Base-by-base conservation (phyloP, 306 rosid species). In the Lathyrus sativus region DNA sequence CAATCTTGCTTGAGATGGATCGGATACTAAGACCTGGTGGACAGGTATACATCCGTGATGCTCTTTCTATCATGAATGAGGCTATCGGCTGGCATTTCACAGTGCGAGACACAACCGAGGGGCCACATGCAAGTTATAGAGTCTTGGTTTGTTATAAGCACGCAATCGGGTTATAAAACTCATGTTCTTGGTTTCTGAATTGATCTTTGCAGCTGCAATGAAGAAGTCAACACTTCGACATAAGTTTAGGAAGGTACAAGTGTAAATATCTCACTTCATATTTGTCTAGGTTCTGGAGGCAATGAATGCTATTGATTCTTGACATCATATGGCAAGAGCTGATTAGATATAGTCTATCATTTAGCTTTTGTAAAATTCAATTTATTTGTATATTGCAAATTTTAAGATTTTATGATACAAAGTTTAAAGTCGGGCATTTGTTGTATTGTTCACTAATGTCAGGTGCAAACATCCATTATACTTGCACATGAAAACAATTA, bases 1-100 rank as follows among this genome's bases (percentile, higher is more conserved):
- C 90, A 72, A 93, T 90, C 63, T 90, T 93, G 96, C 89, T 90
- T 10, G 98, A 93, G 86, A 90, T 93, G 98, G 98, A 93, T 79
- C 80, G 97, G 58, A 90, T 90, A 15, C 79, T 90, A 13, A 85
- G 98, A 73, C 97, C 96, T 0, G 95, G 97, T 17, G 98, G 96
- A 8, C 83, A 66, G 11, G 95, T 74, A 38, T 90, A 90, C 67
- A 86, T 93, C 39, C 96, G 96, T 9, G 98, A 93, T 65, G 29
- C 90, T 38, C 81, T 90, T 62, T 62, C 83, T 10, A 72, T 93
- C 75, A 88, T 93, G 98, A 86, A 90, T 69, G 96, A 90, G 60
- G 98, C 96, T 7, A 79, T 93, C 68, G 97, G 96, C 19, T 93
- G 97, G 98, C 88, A 26, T 9, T 11, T 79, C 9, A 22, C 67